Evolutionary conservation across 1,284 basidiomycete genomes (phyloP).

Genomic region (Boletus sp.): DNA sequence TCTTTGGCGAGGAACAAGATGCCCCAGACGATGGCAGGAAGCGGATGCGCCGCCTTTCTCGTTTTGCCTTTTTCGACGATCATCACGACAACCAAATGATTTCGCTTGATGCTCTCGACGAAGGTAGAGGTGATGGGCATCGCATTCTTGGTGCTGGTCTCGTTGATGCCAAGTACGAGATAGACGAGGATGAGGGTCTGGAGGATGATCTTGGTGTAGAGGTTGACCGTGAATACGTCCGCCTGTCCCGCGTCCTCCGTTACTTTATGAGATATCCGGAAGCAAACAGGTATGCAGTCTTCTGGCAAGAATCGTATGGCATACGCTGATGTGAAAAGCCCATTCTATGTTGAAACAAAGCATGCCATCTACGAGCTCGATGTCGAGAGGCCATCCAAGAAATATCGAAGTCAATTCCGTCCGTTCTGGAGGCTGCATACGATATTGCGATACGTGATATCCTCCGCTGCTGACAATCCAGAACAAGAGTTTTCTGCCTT

Average conservation of each 20-base stretch:
- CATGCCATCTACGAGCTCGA: slow-evolving; percentile 63
- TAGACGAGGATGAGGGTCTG: slow-evolving; percentile 49
- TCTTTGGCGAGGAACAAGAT: slow-evolving; percentile 41
- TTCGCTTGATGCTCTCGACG: slow-evolving; percentile 36
- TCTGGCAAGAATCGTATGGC: not conserved
- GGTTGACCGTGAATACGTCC: slow-evolving; percentile 38
- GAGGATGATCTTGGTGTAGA: slow-evolving; percentile 43
- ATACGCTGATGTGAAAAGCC: slow-evolving; percentile 41
- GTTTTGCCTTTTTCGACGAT: slow-evolving; percentile 47
- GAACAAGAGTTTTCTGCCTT: slow-evolving; percentile 39
- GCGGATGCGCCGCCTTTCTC: slow-evolving; percentile 43
- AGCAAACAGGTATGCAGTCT: slow-evolving; percentile 42
- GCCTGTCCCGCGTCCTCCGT: slow-evolving; percentile 39
- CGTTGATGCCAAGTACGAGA: slow-evolving; percentile 38
- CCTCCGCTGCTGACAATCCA: slow-evolving; percentile 38
- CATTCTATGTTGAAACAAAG: slow-evolving; percentile 62
- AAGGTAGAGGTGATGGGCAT: slow-evolving; percentile 19
- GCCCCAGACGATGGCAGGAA: slow-evolving; percentile 32
- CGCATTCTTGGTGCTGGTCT: slow-evolving; percentile 43
- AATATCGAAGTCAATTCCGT: slow-evolving; percentile 49
- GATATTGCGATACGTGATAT: slow-evolving; percentile 54
- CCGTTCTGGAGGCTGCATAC: slow-evolving; percentile 54
- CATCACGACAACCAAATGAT: slow-evolving; percentile 30
- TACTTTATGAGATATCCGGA: slow-evolving; percentile 44
- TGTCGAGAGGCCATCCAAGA: slow-evolving; percentile 41